These are phyloP conservation scores for Aspergillus ochraceoroseus DNA, from an alignment of 2,329 filamentous ascomycete genomes.

Conservation along the genomic window DNA sequence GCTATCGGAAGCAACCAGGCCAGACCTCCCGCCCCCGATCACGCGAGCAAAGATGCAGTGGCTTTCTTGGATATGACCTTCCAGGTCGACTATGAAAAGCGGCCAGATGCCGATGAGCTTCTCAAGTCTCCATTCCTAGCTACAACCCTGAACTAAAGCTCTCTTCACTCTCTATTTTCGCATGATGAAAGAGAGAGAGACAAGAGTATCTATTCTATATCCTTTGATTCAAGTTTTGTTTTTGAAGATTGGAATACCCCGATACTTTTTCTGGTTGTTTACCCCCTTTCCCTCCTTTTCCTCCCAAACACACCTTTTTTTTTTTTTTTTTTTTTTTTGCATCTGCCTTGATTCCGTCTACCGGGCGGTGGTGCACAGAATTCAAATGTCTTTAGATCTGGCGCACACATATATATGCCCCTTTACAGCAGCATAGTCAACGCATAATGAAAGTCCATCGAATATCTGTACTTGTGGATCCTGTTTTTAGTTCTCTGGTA, in stretches of 20 bases:
- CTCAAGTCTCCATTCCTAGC: conserved; percentile 77
- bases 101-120: conserved; percentile 87
- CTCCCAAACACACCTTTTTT: too few species aligned
- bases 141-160: conserved; percentile 54
- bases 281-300: too few species aligned
- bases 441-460: conserved; percentile 1
- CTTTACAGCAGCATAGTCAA: background rate
- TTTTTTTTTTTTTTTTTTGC: conserved; percentile 5
- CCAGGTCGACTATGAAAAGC: conserved; percentile 88
- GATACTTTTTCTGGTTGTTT: conserved; percentile 2
- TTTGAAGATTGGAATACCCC: conserved; percentile 14
- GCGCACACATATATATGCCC: conserved; percentile 10
- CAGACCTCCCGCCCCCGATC: conserved; percentile 80
- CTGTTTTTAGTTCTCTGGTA: background rate
- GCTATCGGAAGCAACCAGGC: conserved; percentile 90
- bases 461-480: conserved; percentile 1
- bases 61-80: conserved; percentile 84
- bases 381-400: conserved; percentile 7
- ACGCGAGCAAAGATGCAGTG: conserved; percentile 76
- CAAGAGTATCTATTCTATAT: too few species aligned
- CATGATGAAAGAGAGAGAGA: conserved; percentile 1
- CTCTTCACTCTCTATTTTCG: background rate
- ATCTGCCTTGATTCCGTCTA: background rate
- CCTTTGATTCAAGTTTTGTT: background rate
- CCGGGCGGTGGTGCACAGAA: background rate